Evolutionary conservation across 2,329 filamentous ascomycete genomes (phyloP).

Genomic region (Aureobasidium subglaciale): DNA sequence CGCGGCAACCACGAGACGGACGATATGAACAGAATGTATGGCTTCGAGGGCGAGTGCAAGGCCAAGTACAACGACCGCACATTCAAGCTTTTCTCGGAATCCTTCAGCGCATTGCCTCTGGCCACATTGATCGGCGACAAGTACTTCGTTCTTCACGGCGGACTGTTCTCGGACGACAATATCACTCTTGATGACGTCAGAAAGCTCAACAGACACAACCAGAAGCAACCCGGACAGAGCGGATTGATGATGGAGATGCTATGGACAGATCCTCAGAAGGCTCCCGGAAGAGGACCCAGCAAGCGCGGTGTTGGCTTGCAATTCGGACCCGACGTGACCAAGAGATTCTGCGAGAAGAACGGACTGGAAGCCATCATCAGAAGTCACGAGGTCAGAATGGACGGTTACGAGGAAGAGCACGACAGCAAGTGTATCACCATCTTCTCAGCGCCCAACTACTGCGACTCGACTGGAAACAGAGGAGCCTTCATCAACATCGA

Average conservation of each 20-base stretch:
- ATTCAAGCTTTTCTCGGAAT: constrained; percentile 97
- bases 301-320: constrained; percentile 95
- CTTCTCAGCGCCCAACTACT: constrained; percentile 96
- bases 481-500: constrained; percentile 98
- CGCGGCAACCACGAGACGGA: constrained; percentile 98
- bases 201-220: constrained; percentile 82
- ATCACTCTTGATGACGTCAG: constrained; percentile 88
- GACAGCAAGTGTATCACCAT: constrained; percentile 94
- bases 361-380: constrained; percentile 90
- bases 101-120: constrained; percentile 87
- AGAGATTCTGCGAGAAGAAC: constrained; percentile 94
- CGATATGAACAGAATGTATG: constrained; percentile 98
- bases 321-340: constrained; percentile 94
- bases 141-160: constrained; percentile 87
- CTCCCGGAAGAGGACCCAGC: constrained; percentile 81
- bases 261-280: constrained; percentile 91
- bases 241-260: constrained; percentile 99
- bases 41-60: constrained; percentile 97
- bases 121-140: constrained; percentile 88
- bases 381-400: constrained; percentile 97
- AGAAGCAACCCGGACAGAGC: constrained; percentile 85
- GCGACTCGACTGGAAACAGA: constrained; percentile 95
- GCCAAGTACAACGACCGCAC: constrained; percentile 94
- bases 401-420: constrained; percentile 97
- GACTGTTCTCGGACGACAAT: constrained; percentile 92